Conservation (phyloP, 768 basidiomycete genomes). For the Boletus fagicola region DNA sequence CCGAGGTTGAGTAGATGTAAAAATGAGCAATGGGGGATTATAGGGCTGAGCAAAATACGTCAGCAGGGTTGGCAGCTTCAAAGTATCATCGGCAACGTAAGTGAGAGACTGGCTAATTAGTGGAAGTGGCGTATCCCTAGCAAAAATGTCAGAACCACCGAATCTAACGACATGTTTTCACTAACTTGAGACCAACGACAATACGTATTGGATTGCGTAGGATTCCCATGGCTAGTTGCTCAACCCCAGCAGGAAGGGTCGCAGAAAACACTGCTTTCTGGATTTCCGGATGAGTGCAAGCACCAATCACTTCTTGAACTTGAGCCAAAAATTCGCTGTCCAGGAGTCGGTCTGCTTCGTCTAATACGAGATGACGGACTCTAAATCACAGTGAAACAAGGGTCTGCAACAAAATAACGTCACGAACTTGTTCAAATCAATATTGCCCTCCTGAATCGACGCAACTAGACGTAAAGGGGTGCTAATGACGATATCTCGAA, state of each 20-base stretch:
- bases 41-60: conserved; percentile 78
- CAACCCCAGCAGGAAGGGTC: conserved; percentile 85
- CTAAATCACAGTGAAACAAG: conserved; percentile 38
- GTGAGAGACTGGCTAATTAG: conserved; percentile 86
- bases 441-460: conserved; percentile 62
- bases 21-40: conserved; percentile 88
- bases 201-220: conserved; percentile 84
- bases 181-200: conserved; percentile 95
- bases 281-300: conserved; percentile 64
- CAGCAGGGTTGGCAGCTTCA: conserved; percentile 89
- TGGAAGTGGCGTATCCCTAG: conserved; percentile 89
- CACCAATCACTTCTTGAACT: conserved; percentile 80
- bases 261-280: conserved; percentile 95
- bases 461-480: conserved; percentile 89
- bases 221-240: conserved; percentile 84
- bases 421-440: conserved; percentile 73
- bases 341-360: conserved; percentile 90
- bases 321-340: conserved; percentile 88
- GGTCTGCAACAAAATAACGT: background rate
- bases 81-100: conserved; percentile 90
- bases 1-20: conserved; percentile 87
- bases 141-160: conserved; percentile 12
- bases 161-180: background rate
- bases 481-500: conserved; percentile 81
- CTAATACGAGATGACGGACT: conserved; percentile 81